These are phyloP conservation scores for Populus pruinosa DNA, from an alignment of 345 rosid species.

Conservation along the genomic window DNA sequence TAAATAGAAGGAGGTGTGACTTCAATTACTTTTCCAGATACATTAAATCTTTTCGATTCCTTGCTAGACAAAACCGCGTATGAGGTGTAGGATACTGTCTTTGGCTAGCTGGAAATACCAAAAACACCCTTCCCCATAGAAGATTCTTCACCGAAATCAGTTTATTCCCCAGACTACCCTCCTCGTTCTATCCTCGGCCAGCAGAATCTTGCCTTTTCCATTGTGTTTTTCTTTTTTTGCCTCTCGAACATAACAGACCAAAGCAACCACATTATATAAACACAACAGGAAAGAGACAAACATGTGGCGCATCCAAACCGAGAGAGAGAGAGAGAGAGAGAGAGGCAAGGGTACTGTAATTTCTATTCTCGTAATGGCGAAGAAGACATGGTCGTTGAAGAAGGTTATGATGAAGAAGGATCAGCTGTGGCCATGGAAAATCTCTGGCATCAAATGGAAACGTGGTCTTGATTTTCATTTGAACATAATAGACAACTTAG, in stretches of 20 bases:
- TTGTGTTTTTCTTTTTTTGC: no score
- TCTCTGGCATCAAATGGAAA: constrained; percentile 14
- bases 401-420: constrained; percentile 1
- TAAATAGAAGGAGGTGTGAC: no score
- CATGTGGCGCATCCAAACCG: neutral
- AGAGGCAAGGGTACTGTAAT: neutral
- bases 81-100: neutral
- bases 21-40: no score
- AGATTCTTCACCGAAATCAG: neutral
- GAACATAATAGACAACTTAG: constrained; percentile 37
- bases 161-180: neutral
- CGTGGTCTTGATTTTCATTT: neutral
- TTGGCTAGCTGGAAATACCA: neutral
- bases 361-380: neutral
- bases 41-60: no score
- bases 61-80: no score
- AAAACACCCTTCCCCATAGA: neutral
- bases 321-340: neutral
- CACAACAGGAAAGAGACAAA: neutral
- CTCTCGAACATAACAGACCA: neutral
- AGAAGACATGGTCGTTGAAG: constrained; percentile 11
- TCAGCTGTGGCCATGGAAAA: constrained; percentile 9
- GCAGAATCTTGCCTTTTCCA: neutral
- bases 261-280: neutral
- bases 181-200: neutral